Percentiles rank a stretch among this genome's conserved stretches.
Evolutionary conservation across 208 protist species (phyloP).

Genomic region (Trypanosoma avium): DNA sequence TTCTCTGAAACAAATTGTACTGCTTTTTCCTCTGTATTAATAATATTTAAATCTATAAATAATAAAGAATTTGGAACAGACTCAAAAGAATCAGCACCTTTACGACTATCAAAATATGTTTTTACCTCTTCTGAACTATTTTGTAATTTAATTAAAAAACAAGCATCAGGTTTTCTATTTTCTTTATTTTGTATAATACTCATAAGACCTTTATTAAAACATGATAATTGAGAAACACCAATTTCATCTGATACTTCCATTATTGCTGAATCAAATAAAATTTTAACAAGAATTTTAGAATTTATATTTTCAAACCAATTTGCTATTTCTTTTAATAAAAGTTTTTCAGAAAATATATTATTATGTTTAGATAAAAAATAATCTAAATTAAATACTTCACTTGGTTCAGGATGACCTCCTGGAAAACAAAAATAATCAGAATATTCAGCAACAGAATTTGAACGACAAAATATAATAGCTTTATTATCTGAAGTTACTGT

Average conservation of each 20-base stretch:
- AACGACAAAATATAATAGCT: conserved; percentile 39
- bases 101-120: conserved; percentile 29
- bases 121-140: conserved; percentile 23
- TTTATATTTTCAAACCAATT: conserved; percentile 29
- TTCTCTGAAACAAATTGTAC: conserved; percentile 23
- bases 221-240: conserved; percentile 20
- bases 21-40: conserved; percentile 12
- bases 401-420: conserved; percentile 44
- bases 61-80: conserved; percentile 32
- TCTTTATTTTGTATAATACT: conserved; percentile 27
- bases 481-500: conserved; percentile 33
- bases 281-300: conserved; percentile 14
- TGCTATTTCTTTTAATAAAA: conserved; percentile 3
- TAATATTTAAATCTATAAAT: conserved; percentile 21
- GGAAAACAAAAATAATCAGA: conserved; percentile 45
- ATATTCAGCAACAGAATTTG: conserved; percentile 33
- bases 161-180: conserved; percentile 39
- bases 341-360: not conserved
- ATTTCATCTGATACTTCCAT: conserved; percentile 48
- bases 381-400: conserved; percentile 25
- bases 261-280: conserved; percentile 32
- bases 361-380: not conserved
- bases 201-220: conserved; percentile 33
- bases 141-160: conserved; percentile 32
- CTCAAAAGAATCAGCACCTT: conserved; percentile 40